phyloP scores from a whole-genome alignment of 306 rosid genomes.

The Sophora flavescens region DNA sequence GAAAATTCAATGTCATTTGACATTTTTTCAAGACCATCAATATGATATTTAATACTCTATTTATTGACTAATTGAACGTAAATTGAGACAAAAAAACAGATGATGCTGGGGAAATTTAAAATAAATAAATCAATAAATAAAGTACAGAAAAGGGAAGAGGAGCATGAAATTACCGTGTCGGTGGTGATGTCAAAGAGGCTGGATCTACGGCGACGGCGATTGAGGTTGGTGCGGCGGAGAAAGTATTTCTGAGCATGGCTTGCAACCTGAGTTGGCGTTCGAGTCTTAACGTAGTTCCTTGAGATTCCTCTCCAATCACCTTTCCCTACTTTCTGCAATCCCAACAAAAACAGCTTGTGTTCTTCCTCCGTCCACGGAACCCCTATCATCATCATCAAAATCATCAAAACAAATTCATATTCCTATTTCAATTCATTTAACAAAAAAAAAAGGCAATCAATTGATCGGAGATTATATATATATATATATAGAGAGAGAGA shows the following conservation, averaged over 20 bases:
- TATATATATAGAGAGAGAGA: too few species aligned
- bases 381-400: slow-evolving; percentile 59
- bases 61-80: slow-evolving; percentile 38
- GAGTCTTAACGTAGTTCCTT: slow-evolving; percentile 91
- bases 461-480: slow-evolving; percentile 20
- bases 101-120: not conserved
- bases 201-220: slow-evolving; percentile 99
- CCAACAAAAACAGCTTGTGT: slow-evolving; percentile 90
- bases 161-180: slow-evolving; percentile 64
- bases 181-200: slow-evolving; percentile 98
- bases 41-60: not conserved
- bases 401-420: not conserved
- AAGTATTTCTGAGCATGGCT: slow-evolving; percentile 99
- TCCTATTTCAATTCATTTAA: slow-evolving; percentile 22
- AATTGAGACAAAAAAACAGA: slow-evolving; percentile 3
- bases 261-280: slow-evolving; percentile 98
- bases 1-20: slow-evolving; percentile 23
- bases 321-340: slow-evolving; percentile 94
- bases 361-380: slow-evolving; percentile 99
- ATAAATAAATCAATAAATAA: not conserved
- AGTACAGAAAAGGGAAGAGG: too few species aligned
- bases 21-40: not conserved
- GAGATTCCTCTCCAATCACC: slow-evolving; percentile 99
- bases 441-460: not conserved
- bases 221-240: slow-evolving; percentile 89